Evolutionary conservation across 2,329 filamentous ascomycete genomes (phyloP).

Genomic region (Beauveria caledonica): DNA sequence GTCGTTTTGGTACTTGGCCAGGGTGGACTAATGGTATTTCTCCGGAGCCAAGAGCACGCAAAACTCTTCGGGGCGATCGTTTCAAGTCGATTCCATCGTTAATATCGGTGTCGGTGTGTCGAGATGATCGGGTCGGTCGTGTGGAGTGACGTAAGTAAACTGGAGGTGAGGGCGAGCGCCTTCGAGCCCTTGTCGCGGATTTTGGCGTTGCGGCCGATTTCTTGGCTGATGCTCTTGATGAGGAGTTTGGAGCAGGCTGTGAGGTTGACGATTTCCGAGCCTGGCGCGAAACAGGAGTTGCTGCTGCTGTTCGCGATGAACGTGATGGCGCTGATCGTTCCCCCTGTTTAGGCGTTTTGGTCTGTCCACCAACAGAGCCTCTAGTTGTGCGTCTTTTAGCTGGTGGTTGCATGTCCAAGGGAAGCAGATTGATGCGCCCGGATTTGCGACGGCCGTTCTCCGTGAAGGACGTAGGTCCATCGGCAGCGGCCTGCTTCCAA

Average conservation of each 20-base stretch:
- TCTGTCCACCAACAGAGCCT: constrained; percentile 27
- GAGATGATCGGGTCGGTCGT: constrained; percentile 35
- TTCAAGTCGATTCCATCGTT: constrained; percentile 16
- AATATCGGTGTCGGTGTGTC: constrained; percentile 25
- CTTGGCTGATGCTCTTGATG: constrained; percentile 24
- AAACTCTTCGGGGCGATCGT: constrained; percentile 38
- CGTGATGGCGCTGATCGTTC: constrained; percentile 10
- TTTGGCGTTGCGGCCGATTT: constrained; percentile 22
- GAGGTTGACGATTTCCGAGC: not conserved
- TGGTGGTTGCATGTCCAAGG: constrained; percentile 42
- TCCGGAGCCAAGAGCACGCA: constrained; percentile 33
- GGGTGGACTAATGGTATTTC: constrained; percentile 52
- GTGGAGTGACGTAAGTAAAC: constrained; percentile 32
- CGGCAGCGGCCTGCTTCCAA: constrained; percentile 80
- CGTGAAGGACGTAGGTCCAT: constrained; percentile 80
- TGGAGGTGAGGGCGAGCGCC: constrained; percentile 33
- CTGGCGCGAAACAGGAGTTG: constrained; percentile 16
- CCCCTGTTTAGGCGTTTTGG: constrained; percentile 25
- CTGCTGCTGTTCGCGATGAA: constrained; percentile 17
- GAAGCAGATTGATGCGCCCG: constrained; percentile 52
- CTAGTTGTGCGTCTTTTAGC: constrained; percentile 45
- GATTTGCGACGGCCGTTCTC: constrained; percentile 64
- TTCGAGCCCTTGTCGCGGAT: constrained; percentile 27
- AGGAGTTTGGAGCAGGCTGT: constrained; percentile 14
- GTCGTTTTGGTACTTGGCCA: constrained; percentile 44